These are phyloP conservation scores for Oidium heveae DNA, from an alignment of 2,329 filamentous ascomycete species.

Conservation along the genomic window DNA sequence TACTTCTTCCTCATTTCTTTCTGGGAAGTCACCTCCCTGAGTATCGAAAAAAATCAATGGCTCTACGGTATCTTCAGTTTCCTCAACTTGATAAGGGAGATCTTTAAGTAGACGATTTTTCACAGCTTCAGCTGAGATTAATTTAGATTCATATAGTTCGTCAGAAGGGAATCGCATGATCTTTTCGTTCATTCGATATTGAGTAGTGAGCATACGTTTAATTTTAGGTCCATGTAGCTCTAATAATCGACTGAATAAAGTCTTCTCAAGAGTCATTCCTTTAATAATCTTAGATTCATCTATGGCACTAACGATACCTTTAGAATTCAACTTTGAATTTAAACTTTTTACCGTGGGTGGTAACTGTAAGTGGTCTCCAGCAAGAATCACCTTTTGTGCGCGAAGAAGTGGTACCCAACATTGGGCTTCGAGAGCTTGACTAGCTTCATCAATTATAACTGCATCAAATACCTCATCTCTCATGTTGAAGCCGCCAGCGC, in stretches of 20 bases:
- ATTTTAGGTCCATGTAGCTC: slow-evolving; percentile 56
- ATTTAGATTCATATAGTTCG: slow-evolving; percentile 59
- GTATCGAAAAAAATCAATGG: slow-evolving; percentile 89
- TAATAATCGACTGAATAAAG: slow-evolving; percentile 74
- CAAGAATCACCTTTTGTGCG: slow-evolving; percentile 65
- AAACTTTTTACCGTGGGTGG: slow-evolving; percentile 82
- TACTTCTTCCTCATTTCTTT: slow-evolving; percentile 53
- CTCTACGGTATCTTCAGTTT: slow-evolving; percentile 67
- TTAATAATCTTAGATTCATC: slow-evolving; percentile 19
- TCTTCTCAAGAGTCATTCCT: slow-evolving; percentile 51
- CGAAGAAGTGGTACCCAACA: slow-evolving; percentile 80
- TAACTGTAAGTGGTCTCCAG: slow-evolving; percentile 82
- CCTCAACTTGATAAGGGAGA: slow-evolving; percentile 49
- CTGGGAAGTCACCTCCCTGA: slow-evolving; percentile 76
- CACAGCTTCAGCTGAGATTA: slow-evolving; percentile 61
- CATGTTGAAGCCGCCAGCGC: slow-evolving; percentile 65
- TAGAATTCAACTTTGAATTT: slow-evolving; percentile 20
- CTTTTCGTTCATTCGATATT: slow-evolving; percentile 91
- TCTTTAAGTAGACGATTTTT: slow-evolving; percentile 50
- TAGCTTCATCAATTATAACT: slow-evolving; percentile 87
- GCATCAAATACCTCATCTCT: slow-evolving; percentile 67
- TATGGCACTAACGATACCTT: slow-evolving; percentile 13
- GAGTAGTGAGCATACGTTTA: slow-evolving; percentile 86
- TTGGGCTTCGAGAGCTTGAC: slow-evolving; percentile 84
- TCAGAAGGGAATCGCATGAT: slow-evolving; percentile 91